A percentile compares a stretch with the other conserved stretches of the same genome.
phyloP scores from a whole-genome alignment of 2,329 filamentous ascomycete species.

The Xylariaceae sp. region DNA sequence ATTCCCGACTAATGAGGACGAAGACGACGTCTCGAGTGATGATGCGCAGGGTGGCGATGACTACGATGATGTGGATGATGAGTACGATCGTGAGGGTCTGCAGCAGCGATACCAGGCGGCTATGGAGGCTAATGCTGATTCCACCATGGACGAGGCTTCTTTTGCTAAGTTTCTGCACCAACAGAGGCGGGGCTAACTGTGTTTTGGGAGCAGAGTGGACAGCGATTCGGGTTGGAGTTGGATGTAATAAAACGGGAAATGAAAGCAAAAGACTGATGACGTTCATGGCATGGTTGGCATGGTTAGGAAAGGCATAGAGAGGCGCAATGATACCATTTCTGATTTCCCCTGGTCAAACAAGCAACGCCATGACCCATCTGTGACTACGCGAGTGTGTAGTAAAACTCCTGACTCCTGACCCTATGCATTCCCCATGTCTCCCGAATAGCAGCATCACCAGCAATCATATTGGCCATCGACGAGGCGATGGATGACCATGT shows the following conservation, averaged over 20 bases:
- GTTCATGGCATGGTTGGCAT: neutral
- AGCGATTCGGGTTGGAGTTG: neutral
- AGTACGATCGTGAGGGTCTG: slow-evolving; percentile 62
- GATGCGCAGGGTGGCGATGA: slow-evolving; percentile 59
- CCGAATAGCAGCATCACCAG: too few relatives aligned
- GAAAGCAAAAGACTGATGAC: neutral
- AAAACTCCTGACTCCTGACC: slow-evolving; percentile 1
- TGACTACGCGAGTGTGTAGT: neutral
- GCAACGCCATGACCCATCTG: neutral
- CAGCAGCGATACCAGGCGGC: slow-evolving; percentile 76
- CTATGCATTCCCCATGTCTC: neutral
- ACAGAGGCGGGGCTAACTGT: slow-evolving; percentile 30
- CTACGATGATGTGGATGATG: slow-evolving; percentile 58
- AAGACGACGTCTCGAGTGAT: slow-evolving; percentile 44
- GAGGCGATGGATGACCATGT: neutral
- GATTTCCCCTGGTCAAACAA: slow-evolving; percentile 5
- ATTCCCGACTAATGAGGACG: slow-evolving; percentile 39
- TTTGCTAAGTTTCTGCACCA: slow-evolving; percentile 59
- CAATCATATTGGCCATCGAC: too few relatives aligned
- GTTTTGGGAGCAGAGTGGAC: slow-evolving; percentile 7
- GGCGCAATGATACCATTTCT: slow-evolving; percentile 28
- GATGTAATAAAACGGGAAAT: neutral
- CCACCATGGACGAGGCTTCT: slow-evolving; percentile 54
- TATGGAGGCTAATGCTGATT: slow-evolving; percentile 57
- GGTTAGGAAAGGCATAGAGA: slow-evolving; percentile 13